Evolutionary conservation across 1,139 yeast species (phyloP).

Genomic region (Lodderomyces metapsilosis): DNA sequence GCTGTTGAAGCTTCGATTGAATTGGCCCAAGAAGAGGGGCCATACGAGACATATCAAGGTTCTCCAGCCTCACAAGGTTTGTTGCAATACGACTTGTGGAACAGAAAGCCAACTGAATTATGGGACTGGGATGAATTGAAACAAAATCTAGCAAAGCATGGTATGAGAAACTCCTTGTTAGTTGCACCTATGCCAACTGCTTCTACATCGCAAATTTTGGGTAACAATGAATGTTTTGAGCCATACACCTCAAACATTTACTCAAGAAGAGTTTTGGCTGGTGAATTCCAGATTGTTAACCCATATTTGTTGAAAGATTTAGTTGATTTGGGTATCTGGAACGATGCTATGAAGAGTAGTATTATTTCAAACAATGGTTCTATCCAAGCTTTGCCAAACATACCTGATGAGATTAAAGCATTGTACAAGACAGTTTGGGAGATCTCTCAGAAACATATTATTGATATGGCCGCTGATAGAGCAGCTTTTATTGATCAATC

Average conservation of each 20-base stretch:
- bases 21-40: conserved; percentile 48
- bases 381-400: conserved; percentile 48
- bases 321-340: conserved; percentile 57
- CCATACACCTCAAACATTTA: conserved; percentile 61
- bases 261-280: conserved; percentile 59
- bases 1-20: conserved; percentile 58
- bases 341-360: conserved; percentile 49
- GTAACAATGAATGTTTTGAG: conserved; percentile 62
- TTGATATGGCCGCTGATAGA: conserved; percentile 63
- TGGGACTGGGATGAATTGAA: conserved; percentile 59
- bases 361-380: conserved; percentile 56
- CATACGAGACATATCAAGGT: conserved; percentile 50
- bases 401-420: conserved; percentile 51
- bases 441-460: conserved; percentile 53
- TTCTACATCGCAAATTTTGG: conserved; percentile 60
- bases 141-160: conserved; percentile 42
- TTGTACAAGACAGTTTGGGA: conserved; percentile 64
- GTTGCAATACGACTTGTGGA: conserved; percentile 59
- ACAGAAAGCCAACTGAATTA: conserved; percentile 54
- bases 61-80: conserved; percentile 61
- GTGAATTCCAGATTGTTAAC: conserved; percentile 62
- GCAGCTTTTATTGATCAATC: conserved; percentile 61
- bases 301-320: conserved; percentile 55
- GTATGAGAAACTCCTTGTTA: conserved; percentile 57
- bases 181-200: conserved; percentile 71